These are phyloP conservation scores for Przewalskia tangutica DNA, from an alignment of 257 asterid species.

Conservation along the genomic window DNA sequence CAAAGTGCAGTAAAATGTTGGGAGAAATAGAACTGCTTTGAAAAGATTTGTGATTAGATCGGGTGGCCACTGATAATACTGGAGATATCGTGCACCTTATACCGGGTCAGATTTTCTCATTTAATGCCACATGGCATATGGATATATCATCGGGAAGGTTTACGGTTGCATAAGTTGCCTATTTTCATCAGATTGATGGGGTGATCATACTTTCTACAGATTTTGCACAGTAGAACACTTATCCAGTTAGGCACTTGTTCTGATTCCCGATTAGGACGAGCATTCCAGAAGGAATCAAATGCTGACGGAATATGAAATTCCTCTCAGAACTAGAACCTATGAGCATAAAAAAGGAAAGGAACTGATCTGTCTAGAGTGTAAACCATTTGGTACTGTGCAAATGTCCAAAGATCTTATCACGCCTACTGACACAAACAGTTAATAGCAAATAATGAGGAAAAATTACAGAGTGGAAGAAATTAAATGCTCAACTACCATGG, in stretches of 20 bases:
- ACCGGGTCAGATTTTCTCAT: no score
- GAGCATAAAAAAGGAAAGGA: background rate
- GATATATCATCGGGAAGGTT: no score
- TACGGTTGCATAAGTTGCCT: no score
- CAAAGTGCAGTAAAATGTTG: no score
- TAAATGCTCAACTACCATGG: background rate
- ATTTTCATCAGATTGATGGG: no score
- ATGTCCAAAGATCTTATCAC: background rate
- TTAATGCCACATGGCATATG: no score
- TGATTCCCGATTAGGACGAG: background rate
- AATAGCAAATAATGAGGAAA: background rate
- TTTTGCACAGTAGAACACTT: no score
- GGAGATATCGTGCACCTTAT: no score
- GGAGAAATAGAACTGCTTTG: no score
- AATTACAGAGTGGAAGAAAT: background rate
- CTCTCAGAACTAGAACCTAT: background rate
- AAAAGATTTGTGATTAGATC: no score
- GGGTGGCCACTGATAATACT: no score
- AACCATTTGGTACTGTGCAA: background rate
- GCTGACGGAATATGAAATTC: background rate
- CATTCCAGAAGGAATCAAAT: background rate
- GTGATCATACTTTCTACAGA: no score
- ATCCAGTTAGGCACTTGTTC: background rate
- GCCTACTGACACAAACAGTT: background rate
- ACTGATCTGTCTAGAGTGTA: background rate